Base-by-base conservation (phyloP, 2,329 filamentous ascomycete species). In the Orbilia blumenaviensis region DNA sequence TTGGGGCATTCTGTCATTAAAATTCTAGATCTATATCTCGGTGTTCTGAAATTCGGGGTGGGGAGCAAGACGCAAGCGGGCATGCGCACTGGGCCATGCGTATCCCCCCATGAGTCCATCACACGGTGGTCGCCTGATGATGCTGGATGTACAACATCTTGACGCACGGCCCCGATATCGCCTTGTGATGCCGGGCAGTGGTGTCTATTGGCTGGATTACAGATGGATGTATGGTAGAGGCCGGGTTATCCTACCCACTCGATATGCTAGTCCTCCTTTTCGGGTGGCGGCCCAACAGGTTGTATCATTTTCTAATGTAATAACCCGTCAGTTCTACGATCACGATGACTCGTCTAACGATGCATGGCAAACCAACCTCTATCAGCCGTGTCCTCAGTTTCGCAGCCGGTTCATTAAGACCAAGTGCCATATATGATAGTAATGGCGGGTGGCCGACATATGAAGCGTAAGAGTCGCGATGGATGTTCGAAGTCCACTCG, bases 401-500 rank as follows among this genome's bases (percentile, higher is more conserved):
- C 83, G 93, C 90, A 71, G 90, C 87, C 4, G 92, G 88, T 83
- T 96, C 92, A 54, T 95, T 95, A 85, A 96, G 89, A 0, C 94
- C 94, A 58, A 98, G 89, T 16, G 92, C 88, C 86, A 97, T 93
- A 83, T 97, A 97, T 41, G 92, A 89, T 14, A 98, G 86, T 76
- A 97, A 86, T 6, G 93, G 91, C 14, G 93, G 92, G 82, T 99
- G 95, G 18, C 95, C 95, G 78, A 95, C 88, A 81, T 96, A 94
- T 78, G 90, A 93, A 18, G 93, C 89, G 82, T 94, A 94, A 21
- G 91, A 96, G 85, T 99, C 95, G 82, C 95, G 93, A 82, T 93
- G 89, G 82, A 98, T 94, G 85, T 98, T 99, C 75, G 92, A 94
- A 60, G 91, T 91, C 93, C 94, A 99, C 85, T 99, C 95, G 58